Conservation (phyloP, 2,329 filamentous ascomycete species). For the Zymoseptoria pseudotritici region DNA sequence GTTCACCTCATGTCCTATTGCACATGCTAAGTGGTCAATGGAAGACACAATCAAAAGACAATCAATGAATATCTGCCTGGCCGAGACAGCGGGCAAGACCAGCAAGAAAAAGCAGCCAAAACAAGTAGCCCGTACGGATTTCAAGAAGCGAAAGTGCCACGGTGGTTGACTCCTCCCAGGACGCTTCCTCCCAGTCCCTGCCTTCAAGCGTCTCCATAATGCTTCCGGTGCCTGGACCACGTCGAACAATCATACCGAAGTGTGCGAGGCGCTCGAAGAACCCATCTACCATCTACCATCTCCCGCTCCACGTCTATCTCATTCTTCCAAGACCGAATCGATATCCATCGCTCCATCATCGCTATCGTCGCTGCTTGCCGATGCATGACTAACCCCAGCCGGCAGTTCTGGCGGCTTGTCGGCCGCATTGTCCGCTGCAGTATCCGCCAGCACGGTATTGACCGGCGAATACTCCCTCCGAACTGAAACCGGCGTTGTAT, state of each 20-base stretch:
- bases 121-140: neutral
- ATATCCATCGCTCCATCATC: neutral
- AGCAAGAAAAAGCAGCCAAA: neutral
- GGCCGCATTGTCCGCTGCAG: no score
- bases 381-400: neutral
- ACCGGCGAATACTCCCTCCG: no score
- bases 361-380: neutral
- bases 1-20: neutral
- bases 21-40: neutral
- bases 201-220: neutral
- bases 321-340: neutral
- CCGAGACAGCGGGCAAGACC: no score
- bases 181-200: neutral
- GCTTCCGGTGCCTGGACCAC: neutral
- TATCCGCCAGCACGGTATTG: no score
- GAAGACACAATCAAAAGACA: neutral
- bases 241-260: neutral
- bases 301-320: neutral
- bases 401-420: neutral
- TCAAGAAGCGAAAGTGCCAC: neutral
- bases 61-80: no score
- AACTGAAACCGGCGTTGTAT: no score
- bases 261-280: neutral
- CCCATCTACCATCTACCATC: neutral
- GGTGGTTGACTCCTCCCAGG: neutral